Evolutionary conservation across 257 asterid genomes (phyloP), one percentile per base, ranked within the genome.

Genomic region (Oldenlandia corymbosa): DNA sequence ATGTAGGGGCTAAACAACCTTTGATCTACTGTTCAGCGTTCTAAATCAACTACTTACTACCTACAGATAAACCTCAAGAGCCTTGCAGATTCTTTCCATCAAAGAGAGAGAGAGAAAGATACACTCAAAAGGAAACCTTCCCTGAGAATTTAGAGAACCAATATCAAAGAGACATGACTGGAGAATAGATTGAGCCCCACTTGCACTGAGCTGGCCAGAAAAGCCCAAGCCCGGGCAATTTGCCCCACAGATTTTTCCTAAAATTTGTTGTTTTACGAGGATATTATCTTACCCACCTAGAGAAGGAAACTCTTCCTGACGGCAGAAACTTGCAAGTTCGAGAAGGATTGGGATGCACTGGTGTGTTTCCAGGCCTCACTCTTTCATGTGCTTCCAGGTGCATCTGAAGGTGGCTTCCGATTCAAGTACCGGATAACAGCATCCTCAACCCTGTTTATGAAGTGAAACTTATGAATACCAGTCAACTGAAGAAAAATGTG

Each of bases 401-500:
- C 84, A 75, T 82, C 95, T 42, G 80, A 71, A 4, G 95, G 86
- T 47, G 88, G 79, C 81, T 77, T 91, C 60, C 96, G 84, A 72
- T 91, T 91, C 71, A 91, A 87, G 80, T 88, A 91, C 54, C 98
- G 95, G 63, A 91, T 86, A 61, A 88, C 96, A 67, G 96, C 98
- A 80, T 91, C 98, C 68, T 91, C 98, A 60, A 88, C 96, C 98
- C 98, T 91, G 87, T 67, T 64, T 62, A 60, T 47, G 67, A 74
- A 67, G 61, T 54, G 26, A 46, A 23, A 47, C 23, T 18, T 47
- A 68, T 13, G 53, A 34, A 53, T 66, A 30, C 59, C 31, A 49
- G 18, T 28, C 32, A 41, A 47, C 28, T 24, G 7, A 53, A 34
- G 14, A 67, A 21, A 20, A 53, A 5, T 32, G 47, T 62, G 24